These are phyloP conservation scores for Cenococcum geophilum DNA, from an alignment of 495 filamentous ascomycete genomes.

Conservation along the genomic window DNA sequence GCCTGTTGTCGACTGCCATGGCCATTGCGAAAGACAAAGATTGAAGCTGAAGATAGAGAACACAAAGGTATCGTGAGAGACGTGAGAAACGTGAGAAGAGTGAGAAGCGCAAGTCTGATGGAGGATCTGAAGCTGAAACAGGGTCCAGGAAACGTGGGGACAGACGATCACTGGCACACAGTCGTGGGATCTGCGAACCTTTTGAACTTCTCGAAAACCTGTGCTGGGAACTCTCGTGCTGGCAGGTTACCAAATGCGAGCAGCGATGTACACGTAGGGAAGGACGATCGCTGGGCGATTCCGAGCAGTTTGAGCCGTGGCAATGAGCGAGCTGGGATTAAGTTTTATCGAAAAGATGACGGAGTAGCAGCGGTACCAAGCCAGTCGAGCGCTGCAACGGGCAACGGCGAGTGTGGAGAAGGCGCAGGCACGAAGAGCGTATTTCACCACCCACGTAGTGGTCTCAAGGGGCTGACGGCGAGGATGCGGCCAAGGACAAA, in stretches of 20 bases:
- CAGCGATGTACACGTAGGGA: slow-evolving; percentile 22
- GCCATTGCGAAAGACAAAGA: slow-evolving; percentile 54
- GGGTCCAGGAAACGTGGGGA: slow-evolving; percentile 31
- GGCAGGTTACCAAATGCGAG: slow-evolving; percentile 19
- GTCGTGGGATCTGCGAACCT: slow-evolving; percentile 30
- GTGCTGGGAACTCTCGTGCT: slow-evolving; percentile 23
- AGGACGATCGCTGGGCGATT: slow-evolving; percentile 25
- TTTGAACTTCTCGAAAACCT: slow-evolving; percentile 24
- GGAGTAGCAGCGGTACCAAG: slow-evolving; percentile 13
- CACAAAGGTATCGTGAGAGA: slow-evolving; percentile 11
- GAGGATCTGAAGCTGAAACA: slow-evolving; percentile 25
- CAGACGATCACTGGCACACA: slow-evolving; percentile 28
- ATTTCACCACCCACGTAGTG: background rate
- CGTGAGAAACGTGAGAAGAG: no score
- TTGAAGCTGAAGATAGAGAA: slow-evolving; percentile 8
- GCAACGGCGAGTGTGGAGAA: slow-evolving; percentile 24
- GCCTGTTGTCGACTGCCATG: slow-evolving; percentile 78
- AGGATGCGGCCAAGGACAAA: background rate
- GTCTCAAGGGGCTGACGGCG: background rate
- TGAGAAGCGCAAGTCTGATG: background rate
- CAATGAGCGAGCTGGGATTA: slow-evolving; percentile 28
- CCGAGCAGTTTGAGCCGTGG: slow-evolving; percentile 24
- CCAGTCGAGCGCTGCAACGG: slow-evolving; percentile 24
- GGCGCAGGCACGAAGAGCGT: slow-evolving; percentile 5
- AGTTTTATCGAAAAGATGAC: slow-evolving; percentile 25